Percentiles rank a stretch among this genome's conserved stretches.
These are phyloP conservation scores for Oryza meridionalis DNA, from an alignment of 176 grass and related monocot genomes.

Conservation along the genomic window DNA sequence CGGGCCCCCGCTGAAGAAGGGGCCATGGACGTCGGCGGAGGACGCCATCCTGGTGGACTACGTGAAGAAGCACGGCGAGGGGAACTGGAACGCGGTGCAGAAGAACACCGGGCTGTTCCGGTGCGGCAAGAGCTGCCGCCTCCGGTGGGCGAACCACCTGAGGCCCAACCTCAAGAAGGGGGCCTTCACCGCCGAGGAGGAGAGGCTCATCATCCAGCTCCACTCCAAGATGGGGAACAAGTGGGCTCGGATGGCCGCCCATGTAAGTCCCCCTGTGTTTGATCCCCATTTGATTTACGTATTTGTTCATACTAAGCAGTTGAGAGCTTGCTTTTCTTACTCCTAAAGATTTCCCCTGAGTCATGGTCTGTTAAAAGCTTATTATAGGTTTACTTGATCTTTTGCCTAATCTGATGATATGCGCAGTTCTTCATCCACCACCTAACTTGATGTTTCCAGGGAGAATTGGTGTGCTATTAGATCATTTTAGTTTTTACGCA, in stretches of 20 bases:
- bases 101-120: conserved; percentile 80
- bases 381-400: background rate
- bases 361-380: conserved; percentile 4
- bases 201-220: conserved; percentile 80
- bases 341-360: conserved; percentile 9
- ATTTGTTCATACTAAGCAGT: background rate
- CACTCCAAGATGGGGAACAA: conserved; percentile 86
- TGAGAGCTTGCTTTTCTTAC: conserved; percentile 15
- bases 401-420: background rate
- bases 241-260: conserved; percentile 87
- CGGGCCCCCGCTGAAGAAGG: conserved; percentile 69
- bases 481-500: background rate
- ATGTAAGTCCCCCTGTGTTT: conserved; percentile 51
- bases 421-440: background rate
- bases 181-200: conserved; percentile 74
- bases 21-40: conserved; percentile 86
- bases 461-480: conserved; percentile 15
- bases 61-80: conserved; percentile 86
- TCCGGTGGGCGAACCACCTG: conserved; percentile 92
- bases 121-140: conserved; percentile 94
- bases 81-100: conserved; percentile 95
- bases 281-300: conserved; percentile 27
- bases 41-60: conserved; percentile 85
- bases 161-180: conserved; percentile 88
- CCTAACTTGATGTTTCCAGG: background rate